Percentiles rank a stretch among this genome's conserved stretches.
Conservation (phyloP, 2,329 filamentous ascomycete species). For the Claviceps sp. region DNA sequence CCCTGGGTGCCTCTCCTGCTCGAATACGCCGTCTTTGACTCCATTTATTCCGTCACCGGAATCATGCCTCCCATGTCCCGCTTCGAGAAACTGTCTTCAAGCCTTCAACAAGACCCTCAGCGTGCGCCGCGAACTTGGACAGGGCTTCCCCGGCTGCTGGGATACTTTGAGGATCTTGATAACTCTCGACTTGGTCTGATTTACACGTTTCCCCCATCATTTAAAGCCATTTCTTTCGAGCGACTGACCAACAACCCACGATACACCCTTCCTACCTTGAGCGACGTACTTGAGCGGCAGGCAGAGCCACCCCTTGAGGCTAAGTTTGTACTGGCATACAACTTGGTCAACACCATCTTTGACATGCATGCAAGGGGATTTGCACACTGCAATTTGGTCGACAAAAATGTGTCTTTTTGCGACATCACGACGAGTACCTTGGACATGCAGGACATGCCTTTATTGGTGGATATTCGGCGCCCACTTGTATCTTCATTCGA, state of each 20-base stretch:
- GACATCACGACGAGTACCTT: constrained; percentile 27
- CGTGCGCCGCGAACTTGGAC: constrained; percentile 43
- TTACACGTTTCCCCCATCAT: constrained; percentile 57
- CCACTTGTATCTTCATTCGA: constrained; percentile 65
- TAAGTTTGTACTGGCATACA: constrained; percentile 62
- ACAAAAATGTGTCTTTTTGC: constrained; percentile 55
- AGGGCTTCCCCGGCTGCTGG: constrained; percentile 46
- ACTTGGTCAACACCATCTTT: constrained; percentile 59
- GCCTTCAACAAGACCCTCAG: constrained; percentile 40
- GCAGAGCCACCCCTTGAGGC: constrained; percentile 57
- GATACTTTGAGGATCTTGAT: constrained; percentile 63
- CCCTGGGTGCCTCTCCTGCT: constrained; percentile 48
- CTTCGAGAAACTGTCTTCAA: constrained; percentile 49
- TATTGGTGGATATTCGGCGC: constrained; percentile 48
- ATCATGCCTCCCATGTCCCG: constrained; percentile 51
- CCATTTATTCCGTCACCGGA: constrained; percentile 47
- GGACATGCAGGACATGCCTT: constrained; percentile 20
- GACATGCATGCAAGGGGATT: constrained; percentile 58
- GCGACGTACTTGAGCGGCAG: constrained; percentile 36
- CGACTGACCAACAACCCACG: constrained; percentile 34
- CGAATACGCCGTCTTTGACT: constrained; percentile 55
- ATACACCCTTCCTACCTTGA: constrained; percentile 39
- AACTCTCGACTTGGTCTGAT: constrained; percentile 59
- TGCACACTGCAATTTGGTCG: constrained; percentile 56
- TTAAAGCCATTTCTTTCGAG: constrained; percentile 44